A percentile compares a stretch with the other conserved stretches of the same genome.
phyloP scores from a whole-genome alignment of 2,329 filamentous ascomycete species.

The Zalaria obscura region DNA sequence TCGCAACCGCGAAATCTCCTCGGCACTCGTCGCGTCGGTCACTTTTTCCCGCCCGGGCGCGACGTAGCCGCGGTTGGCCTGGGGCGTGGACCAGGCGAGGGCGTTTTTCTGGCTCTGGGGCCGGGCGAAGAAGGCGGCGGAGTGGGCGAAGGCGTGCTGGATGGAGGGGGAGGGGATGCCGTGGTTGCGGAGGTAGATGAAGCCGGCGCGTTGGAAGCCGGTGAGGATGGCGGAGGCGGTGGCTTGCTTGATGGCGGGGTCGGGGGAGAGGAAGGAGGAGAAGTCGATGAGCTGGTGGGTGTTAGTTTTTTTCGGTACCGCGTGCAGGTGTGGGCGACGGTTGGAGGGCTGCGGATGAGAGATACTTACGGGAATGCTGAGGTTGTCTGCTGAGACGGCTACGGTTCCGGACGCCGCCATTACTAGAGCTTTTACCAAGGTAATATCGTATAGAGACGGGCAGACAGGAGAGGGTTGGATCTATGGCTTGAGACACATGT shows the following conservation, averaged over 20 bases:
- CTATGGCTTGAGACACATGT: no score
- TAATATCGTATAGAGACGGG: not conserved
- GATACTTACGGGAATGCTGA: slow-evolving; percentile 8
- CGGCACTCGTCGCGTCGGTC: slow-evolving; percentile 38
- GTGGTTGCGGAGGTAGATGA: slow-evolving; percentile 77
- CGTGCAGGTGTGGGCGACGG: not conserved
- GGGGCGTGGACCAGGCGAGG: slow-evolving; percentile 47
- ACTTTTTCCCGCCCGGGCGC: slow-evolving; percentile 53
- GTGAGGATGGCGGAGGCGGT: slow-evolving; percentile 55
- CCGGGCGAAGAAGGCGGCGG: slow-evolving; percentile 57
- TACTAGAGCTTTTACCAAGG: slow-evolving; percentile 6
- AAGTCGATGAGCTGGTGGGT: slow-evolving; percentile 54
- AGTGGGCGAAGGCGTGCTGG: slow-evolving; percentile 22
- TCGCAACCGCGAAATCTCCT: no score
- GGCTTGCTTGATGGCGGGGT: slow-evolving; percentile 42
- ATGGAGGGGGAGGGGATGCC: slow-evolving; percentile 43
- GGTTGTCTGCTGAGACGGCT: slow-evolving; percentile 15
- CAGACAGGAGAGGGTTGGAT: not conserved
- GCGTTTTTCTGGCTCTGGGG: slow-evolving; percentile 47
- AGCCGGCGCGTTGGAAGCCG: slow-evolving; percentile 73
- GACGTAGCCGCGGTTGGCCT: slow-evolving; percentile 35
- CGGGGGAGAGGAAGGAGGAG: slow-evolving; percentile 50
- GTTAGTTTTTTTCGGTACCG: not conserved
- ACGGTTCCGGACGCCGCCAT: slow-evolving; percentile 12
- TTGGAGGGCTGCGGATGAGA: not conserved